phyloP scores from a whole-genome alignment of 2,329 filamentous ascomycete genomes.

The Penicillium olsonii region DNA sequence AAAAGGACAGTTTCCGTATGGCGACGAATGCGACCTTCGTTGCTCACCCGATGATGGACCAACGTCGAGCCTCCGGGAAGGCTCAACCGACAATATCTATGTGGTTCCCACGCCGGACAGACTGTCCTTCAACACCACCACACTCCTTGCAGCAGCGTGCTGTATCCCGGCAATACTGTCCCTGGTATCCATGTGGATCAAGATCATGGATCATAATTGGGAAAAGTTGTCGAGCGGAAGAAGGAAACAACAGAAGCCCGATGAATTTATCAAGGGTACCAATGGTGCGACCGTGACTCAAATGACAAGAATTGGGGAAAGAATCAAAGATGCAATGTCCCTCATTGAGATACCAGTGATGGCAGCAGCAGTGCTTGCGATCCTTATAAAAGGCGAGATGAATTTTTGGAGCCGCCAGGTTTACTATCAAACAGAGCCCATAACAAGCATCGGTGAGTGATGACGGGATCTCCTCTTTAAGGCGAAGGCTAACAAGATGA shows the following conservation, averaged over 20 bases:
- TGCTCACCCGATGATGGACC: slow-evolving; percentile 35
- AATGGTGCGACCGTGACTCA: slow-evolving; percentile 55
- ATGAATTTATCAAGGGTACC: slow-evolving; percentile 54
- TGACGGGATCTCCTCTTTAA: background rate
- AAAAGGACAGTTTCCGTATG: slow-evolving; percentile 9
- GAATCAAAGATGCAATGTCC: slow-evolving; percentile 38
- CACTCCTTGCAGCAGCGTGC: slow-evolving; percentile 63
- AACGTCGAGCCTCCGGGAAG: slow-evolving; percentile 56
- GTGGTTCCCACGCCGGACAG: slow-evolving; percentile 60
- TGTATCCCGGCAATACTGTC: slow-evolving; percentile 66
- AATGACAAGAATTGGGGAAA: slow-evolving; percentile 48
- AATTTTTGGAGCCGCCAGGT: slow-evolving; percentile 65
- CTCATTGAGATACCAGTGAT: slow-evolving; percentile 62
- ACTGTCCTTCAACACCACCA: slow-evolving; percentile 61
- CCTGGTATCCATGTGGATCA: slow-evolving; percentile 63
- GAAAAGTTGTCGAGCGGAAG: slow-evolving; percentile 41
- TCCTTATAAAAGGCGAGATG: slow-evolving; percentile 60
- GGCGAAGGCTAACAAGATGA: background rate
- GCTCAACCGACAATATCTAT: slow-evolving; percentile 62
- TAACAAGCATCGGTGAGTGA: slow-evolving; percentile 59
- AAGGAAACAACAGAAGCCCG: slow-evolving; percentile 30
- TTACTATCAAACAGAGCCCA: slow-evolving; percentile 62
- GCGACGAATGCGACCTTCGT: slow-evolving; percentile 11
- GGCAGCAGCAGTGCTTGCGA: slow-evolving; percentile 52
- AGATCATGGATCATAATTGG: slow-evolving; percentile 65